Evolutionary conservation across 2,329 filamentous ascomycete genomes (phyloP), one percentile per base, ranked within the genome.

Genomic region (Daldinia sp.): DNA sequence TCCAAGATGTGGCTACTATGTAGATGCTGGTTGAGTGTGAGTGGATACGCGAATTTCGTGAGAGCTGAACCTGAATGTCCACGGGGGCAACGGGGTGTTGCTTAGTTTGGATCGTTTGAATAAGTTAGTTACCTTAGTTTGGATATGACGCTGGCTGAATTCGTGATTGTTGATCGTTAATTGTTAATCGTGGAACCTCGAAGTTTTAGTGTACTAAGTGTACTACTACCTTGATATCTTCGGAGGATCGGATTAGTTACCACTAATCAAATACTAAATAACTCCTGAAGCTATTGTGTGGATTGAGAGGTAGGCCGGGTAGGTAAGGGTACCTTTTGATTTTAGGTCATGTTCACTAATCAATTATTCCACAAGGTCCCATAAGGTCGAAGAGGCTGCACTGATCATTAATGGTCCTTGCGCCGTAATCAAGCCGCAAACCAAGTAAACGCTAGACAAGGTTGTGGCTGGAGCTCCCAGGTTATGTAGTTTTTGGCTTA

Each of bases 401-500:
- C 33, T 53, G 50, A 30, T 23, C 33, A 35, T 35, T 9, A 35
- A 35, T 35, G 23, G 50, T 35, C 50, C 13, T 53, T 53, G 48
- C 50, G 50, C 30, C n/a, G 50, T 53, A 56, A 42, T 23, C 30
- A 58, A 58, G 55, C 55, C 55, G 55, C 55, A 55, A 41, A 37
- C 51, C 35, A 41, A 56, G 9, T 56, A 10, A 30, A 56, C 35
- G 23, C 37, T 56, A 37, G 35, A 56, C 53, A 56, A 56, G 53
- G 53, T 56, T 56, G 53, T 56, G 53, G 53, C 53, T 56, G 53
- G 37, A 41, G 53, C 35, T 56, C 26, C 53, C 37, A 18, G 20
- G 20, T n/a, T 30, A 30, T 23, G 18, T 39, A 10, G 20, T 28
- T 41, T 37, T 53, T 15, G 20, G 20, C 10, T 15, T 54, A 54